These are phyloP conservation scores for Dactylellina parvicollis DNA, from an alignment of 2,329 filamentous ascomycete genomes.

Conservation along the genomic window DNA sequence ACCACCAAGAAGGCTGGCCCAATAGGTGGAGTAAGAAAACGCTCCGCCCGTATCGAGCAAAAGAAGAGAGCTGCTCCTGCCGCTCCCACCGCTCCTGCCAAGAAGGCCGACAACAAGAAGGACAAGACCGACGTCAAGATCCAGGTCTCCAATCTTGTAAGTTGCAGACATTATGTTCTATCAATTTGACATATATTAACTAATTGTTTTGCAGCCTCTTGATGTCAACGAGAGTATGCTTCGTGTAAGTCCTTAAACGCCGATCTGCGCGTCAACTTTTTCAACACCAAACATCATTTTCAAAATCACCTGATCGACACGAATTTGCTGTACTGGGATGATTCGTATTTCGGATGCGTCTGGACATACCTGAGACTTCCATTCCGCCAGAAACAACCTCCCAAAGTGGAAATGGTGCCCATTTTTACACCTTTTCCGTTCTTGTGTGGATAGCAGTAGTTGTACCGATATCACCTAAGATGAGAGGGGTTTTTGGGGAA, in stretches of 20 bases:
- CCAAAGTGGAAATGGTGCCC: conserved; percentile 22
- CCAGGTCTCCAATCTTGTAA: conserved; percentile 97
- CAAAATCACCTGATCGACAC: conserved; percentile 31
- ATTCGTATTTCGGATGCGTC: conserved; percentile 29
- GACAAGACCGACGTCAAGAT: conserved; percentile 88
- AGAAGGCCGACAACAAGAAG: conserved; percentile 70
- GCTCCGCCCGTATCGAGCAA: conserved; percentile 57
- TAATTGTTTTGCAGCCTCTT: conserved; percentile 76
- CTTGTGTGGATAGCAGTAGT: not conserved
- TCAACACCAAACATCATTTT: conserved; percentile 35
- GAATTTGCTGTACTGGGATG: conserved; percentile 47
- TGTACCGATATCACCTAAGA: not conserved
- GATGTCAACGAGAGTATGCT: conserved; percentile 97
- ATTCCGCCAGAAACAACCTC: not conserved
- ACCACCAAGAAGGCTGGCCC: conserved; percentile 67
- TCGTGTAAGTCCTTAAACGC: conserved; percentile 88
- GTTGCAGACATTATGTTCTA: conserved; percentile 60
- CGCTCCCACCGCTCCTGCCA: conserved; percentile 69
- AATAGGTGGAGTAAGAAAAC: conserved; percentile 71
- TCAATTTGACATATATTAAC: conserved; percentile 40
- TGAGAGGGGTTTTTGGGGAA: not conserved
- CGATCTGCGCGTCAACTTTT: conserved; percentile 46
- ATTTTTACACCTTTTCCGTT: conserved; percentile 22
- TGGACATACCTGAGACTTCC: not conserved
- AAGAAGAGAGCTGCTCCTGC: conserved; percentile 57